A percentile compares a stretch with the other conserved stretches of the same genome.
phyloP scores from a whole-genome alignment of 2,329 filamentous ascomycete species.

The Penicillium sp. region DNA sequence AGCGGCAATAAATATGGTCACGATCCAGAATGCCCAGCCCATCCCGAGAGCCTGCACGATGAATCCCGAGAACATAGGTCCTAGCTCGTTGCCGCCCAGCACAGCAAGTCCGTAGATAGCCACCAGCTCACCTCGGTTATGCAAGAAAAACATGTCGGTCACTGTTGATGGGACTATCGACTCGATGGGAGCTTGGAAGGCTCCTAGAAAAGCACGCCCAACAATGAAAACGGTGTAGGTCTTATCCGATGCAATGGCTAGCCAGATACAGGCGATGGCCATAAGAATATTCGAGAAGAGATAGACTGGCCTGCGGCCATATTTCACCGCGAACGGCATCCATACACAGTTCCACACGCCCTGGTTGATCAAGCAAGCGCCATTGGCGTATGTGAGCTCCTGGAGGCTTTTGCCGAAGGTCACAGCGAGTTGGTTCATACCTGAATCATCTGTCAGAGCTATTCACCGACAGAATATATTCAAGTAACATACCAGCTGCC shows the following conservation, averaged over 20 bases:
- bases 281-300: slow-evolving; percentile 20
- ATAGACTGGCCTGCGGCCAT: slow-evolving; percentile 22
- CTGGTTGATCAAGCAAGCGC: slow-evolving; percentile 17
- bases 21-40: slow-evolving; percentile 20
- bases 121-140: slow-evolving; percentile 20
- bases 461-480: too few species aligned
- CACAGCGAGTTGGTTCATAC: slow-evolving; percentile 12
- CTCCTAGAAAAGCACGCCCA: slow-evolving; percentile 23
- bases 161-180: slow-evolving; percentile 23
- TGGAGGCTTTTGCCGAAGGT: slow-evolving; percentile 12
- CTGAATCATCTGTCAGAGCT: not conserved
- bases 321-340: slow-evolving; percentile 26
- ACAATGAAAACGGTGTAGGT: slow-evolving; percentile 17
- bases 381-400: slow-evolving; percentile 15
- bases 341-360: slow-evolving; percentile 18
- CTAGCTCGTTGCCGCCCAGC: slow-evolving; percentile 28
- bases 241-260: slow-evolving; percentile 15
- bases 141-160: slow-evolving; percentile 22
- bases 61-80: slow-evolving; percentile 26
- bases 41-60: slow-evolving; percentile 22
- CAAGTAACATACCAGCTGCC: slow-evolving; percentile 22
- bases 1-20: slow-evolving; percentile 21
- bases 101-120: slow-evolving; percentile 23
- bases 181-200: slow-evolving; percentile 27
- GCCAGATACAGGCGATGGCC: slow-evolving; percentile 23